Conservation (phyloP, 1,284 basidiomycete species). For the Malassezia restricta region DNA sequence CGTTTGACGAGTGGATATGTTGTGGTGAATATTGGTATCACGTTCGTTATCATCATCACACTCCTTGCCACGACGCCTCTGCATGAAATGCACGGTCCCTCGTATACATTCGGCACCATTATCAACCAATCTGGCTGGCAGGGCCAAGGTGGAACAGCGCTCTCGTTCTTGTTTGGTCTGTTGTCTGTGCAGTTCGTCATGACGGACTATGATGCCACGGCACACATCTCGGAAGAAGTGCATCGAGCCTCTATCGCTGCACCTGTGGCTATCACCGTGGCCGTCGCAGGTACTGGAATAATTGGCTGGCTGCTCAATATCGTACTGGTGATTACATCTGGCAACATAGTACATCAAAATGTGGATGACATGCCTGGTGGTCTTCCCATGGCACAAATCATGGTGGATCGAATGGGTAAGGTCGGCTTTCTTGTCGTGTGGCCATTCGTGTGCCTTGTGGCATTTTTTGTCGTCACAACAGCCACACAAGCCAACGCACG, state of each 20-base stretch:
- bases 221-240: slow-evolving; percentile 87
- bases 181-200: slow-evolving; percentile 65
- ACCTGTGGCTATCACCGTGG: slow-evolving; percentile 66
- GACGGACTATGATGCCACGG: slow-evolving; percentile 52
- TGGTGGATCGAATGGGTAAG: slow-evolving; percentile 31
- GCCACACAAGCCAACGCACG: slow-evolving; percentile 74
- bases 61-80: slow-evolving; percentile 60
- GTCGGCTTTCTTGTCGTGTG: slow-evolving; percentile 58
- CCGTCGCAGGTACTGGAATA: slow-evolving; percentile 52
- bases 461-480: slow-evolving; percentile 48
- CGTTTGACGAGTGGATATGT: slow-evolving; percentile 67
- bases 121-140: slow-evolving; percentile 56
- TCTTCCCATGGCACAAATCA: slow-evolving; percentile 41
- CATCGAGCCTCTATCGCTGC: slow-evolving; percentile 72
- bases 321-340: slow-evolving; percentile 65
- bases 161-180: slow-evolving; percentile 76
- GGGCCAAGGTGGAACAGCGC: slow-evolving; percentile 62
- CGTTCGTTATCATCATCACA: slow-evolving; percentile 60
- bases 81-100: slow-evolving; percentile 60
- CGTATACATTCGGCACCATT: slow-evolving; percentile 58
- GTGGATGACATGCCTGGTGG: slow-evolving; percentile 33
- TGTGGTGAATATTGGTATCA: slow-evolving; percentile 65
- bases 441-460: slow-evolving; percentile 42
- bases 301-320: slow-evolving; percentile 46
- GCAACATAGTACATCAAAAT: slow-evolving; percentile 31